Evolutionary conservation across 2,329 filamentous ascomycete genomes (phyloP), one percentile per base, ranked within the genome.

Genomic region (Amphichorda felina): DNA sequence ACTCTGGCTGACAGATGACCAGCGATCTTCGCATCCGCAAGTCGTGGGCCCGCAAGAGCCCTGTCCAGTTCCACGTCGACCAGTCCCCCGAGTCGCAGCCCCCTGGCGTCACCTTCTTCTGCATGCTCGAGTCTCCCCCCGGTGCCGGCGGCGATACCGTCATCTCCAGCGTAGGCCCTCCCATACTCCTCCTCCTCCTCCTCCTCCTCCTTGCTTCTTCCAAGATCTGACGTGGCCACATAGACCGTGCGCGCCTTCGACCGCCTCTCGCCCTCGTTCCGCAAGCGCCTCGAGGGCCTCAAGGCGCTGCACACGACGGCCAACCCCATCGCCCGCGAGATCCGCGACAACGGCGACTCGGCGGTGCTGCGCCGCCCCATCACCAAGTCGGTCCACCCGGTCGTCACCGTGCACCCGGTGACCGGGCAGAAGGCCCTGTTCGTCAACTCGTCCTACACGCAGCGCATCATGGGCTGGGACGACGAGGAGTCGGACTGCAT

Each of bases 401-500:
- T 89, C 39, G 72, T 89, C 1, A 66, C 82, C 16, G 85, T 81
- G 1, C 83, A 89, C 50, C 82, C 83, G 0, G 72, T 64, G 13
- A 88, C 83, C 0, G 80, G 82, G 18, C 79, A 88, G 58, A 89
- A 88, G 60, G 79, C 80, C 0, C 58, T 89, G 7, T 88, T 73
- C 11, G 32, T 34, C 16, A 34, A 34, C 22, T 21, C 32, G 9
- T 17, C 19, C 2, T 34, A 34, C 60, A 86, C 81, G 4, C 74
- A 82, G 27, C 67, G 75, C 27, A 86, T 89, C 38, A 71, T 87
- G 2, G 82, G 82, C 8, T 73, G 77, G 49, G 88, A 89, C 59
- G 82, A 83, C 48, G 83, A 89, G 50, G 84, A 89, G 54, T 82
- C 75, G 5, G 83, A 88, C 42, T 67, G 65, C 34, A 60, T 83